phyloP scores from a whole-genome alignment of 192 early-diverging fungal genomes.

The Chytriomyces sp. region DNA sequence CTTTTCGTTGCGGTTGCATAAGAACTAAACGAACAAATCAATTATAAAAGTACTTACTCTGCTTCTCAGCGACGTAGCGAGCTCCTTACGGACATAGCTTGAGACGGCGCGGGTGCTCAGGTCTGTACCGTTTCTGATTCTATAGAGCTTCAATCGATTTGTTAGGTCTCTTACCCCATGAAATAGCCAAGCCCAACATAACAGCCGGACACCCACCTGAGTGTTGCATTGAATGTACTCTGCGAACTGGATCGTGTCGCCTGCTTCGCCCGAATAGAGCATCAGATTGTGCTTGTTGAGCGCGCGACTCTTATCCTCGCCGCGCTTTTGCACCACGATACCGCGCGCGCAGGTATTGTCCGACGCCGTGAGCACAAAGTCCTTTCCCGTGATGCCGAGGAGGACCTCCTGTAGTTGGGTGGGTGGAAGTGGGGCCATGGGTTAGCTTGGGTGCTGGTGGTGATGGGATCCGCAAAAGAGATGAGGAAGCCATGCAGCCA shows the following conservation, averaged over 20 bases:
- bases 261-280: slow-evolving; percentile 86
- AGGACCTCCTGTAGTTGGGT: slow-evolving; percentile 49
- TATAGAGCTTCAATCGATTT: background rate
- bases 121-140: slow-evolving; percentile 71
- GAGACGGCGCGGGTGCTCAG: slow-evolving; percentile 78
- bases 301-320: slow-evolving; percentile 87
- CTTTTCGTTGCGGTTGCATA: slow-evolving; percentile 42
- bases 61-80: slow-evolving; percentile 83
- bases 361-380: slow-evolving; percentile 86
- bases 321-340: slow-evolving; percentile 90
- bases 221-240: slow-evolving; percentile 95
- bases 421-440: background rate
- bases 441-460: background rate
- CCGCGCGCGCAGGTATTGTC: slow-evolving; percentile 76
- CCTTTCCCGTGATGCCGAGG: slow-evolving; percentile 90
- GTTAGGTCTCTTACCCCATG: background rate
- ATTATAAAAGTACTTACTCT: slow-evolving; percentile 33
- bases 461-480: background rate
- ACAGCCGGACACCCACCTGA: slow-evolving; percentile 72
- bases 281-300: slow-evolving; percentile 82
- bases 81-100: slow-evolving; percentile 79
- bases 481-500: background rate
- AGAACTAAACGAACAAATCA: background rate
- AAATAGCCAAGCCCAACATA: slow-evolving; percentile 29
- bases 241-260: slow-evolving; percentile 91